These are phyloP conservation scores for Candida maesae DNA, from an alignment of 805 yeast species.

Conservation along the genomic window DNA sequence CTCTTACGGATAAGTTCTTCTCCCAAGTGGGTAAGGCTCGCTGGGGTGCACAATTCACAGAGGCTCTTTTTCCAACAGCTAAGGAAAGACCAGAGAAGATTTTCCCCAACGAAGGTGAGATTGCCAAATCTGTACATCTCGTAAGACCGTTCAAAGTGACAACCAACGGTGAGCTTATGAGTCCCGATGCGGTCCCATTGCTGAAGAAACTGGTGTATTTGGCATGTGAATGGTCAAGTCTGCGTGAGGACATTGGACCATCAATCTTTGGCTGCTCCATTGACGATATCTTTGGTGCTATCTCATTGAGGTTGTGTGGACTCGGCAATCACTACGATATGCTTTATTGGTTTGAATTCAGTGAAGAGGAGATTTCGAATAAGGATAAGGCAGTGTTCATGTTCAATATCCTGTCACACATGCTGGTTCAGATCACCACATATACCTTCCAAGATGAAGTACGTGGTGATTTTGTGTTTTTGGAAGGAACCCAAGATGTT, in stretches of 20 bases:
- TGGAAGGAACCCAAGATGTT: conserved; percentile 3
- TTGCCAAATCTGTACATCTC: conserved; percentile 17
- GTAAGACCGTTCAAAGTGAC: not conserved
- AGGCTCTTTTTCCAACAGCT: conserved; percentile 10
- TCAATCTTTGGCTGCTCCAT: not conserved
- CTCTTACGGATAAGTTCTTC: conserved; percentile 12
- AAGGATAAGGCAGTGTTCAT: conserved; percentile 3
- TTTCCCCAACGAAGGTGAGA: conserved; percentile 16
- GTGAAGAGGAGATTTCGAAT: conserved; percentile 10
- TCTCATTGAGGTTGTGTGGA: conserved; percentile 1
- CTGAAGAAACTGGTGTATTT: conserved; percentile 9
- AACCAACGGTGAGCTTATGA: not conserved
- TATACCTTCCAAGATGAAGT: conserved; percentile 7
- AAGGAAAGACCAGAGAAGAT: conserved; percentile 7
- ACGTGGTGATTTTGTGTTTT: conserved; percentile 3
- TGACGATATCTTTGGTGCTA: not conserved
- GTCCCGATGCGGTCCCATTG: conserved; percentile 8
- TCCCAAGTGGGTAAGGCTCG: conserved; percentile 8
- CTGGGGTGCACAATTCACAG: conserved; percentile 15
- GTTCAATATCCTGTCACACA: conserved; percentile 4
- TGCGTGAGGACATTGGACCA: conserved; percentile 1
- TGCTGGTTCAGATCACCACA: conserved; percentile 20
- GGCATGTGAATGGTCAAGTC: conserved; percentile 7
- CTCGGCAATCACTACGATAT: conserved; percentile 16
- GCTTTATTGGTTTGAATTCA: conserved; percentile 13